A percentile compares a stretch with the other conserved stretches of the same genome.
Conservation (phyloP, 1,284 basidiomycete species). For the Cystobasidium sp. region DNA sequence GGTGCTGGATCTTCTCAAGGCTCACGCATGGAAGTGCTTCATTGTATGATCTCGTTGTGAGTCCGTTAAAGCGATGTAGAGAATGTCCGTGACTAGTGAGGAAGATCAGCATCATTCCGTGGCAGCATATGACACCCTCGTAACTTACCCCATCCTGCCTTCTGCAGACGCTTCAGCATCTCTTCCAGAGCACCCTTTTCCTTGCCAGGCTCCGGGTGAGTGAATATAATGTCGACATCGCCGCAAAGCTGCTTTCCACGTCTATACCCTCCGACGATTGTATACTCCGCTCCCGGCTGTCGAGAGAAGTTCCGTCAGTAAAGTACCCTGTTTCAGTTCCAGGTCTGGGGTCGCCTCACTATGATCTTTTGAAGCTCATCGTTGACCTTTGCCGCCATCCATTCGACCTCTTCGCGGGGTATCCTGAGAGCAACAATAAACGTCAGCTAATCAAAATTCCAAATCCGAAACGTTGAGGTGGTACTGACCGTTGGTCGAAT, state of each 20-base stretch:
- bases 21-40: constrained; percentile 45
- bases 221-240: constrained; percentile 79
- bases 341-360: constrained; percentile 65
- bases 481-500: constrained; percentile 28
- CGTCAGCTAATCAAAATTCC: background rate
- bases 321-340: constrained; percentile 46
- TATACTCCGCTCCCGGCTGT: constrained; percentile 6
- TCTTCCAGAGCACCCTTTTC: constrained; percentile 37
- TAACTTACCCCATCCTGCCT: constrained; percentile 25
- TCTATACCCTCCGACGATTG: constrained; percentile 64
- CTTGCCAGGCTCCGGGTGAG: constrained; percentile 62
- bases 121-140: too few relatives aligned
- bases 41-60: constrained; percentile 35
- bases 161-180: constrained; percentile 31
- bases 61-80: constrained; percentile 38
- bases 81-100: constrained; percentile 25
- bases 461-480: too few relatives aligned
- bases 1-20: background rate
- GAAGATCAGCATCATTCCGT: background rate
- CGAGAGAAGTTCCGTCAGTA: background rate
- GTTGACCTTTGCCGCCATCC: constrained; percentile 66
- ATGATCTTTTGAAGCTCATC: constrained; percentile 65
- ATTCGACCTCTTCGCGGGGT: constrained; percentile 69
- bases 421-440: constrained; percentile 61
- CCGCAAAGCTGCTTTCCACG: constrained; percentile 73